Evolutionary conservation across 306 rosid species (phyloP).

Genomic region (Quercus robur): DNA sequence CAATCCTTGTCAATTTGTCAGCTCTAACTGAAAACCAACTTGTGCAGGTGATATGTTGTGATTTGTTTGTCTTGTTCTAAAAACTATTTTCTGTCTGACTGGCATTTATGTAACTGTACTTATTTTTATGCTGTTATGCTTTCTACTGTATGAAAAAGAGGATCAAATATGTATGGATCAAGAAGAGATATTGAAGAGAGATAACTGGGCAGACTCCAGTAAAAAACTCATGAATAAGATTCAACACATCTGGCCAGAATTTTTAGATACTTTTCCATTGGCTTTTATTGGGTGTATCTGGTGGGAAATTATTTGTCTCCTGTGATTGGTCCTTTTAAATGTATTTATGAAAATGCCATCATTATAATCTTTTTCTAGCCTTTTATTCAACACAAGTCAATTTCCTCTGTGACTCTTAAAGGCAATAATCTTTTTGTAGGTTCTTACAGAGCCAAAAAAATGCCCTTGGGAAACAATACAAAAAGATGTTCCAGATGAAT

Average conservation of each 20-base stretch:
- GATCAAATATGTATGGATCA: constrained; percentile 6
- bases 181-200: constrained; percentile 2
- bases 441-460: constrained; percentile 91
- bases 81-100: neutral
- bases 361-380: neutral
- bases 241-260: constrained; percentile 2
- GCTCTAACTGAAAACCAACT: constrained; percentile 91
- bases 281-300: constrained; percentile 1
- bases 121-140: constrained; percentile 6
- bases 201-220: neutral
- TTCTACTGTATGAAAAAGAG: constrained; percentile 6
- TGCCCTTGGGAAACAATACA: constrained; percentile 97
- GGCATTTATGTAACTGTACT: neutral
- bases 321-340: constrained; percentile 6
- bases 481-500: constrained; percentile 89
- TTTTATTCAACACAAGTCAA: constrained; percentile 1
- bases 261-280: neutral
- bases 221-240: constrained; percentile 4
- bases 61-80: constrained; percentile 4
- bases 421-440: constrained; percentile 43
- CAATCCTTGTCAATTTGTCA: constrained; percentile 84
- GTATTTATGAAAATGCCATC: neutral
- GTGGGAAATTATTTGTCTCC: neutral
- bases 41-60: constrained; percentile 61
- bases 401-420: neutral